Base-by-base conservation (phyloP, 1,284 basidiomycete genomes). In the Porogramme epimiltina region DNA sequence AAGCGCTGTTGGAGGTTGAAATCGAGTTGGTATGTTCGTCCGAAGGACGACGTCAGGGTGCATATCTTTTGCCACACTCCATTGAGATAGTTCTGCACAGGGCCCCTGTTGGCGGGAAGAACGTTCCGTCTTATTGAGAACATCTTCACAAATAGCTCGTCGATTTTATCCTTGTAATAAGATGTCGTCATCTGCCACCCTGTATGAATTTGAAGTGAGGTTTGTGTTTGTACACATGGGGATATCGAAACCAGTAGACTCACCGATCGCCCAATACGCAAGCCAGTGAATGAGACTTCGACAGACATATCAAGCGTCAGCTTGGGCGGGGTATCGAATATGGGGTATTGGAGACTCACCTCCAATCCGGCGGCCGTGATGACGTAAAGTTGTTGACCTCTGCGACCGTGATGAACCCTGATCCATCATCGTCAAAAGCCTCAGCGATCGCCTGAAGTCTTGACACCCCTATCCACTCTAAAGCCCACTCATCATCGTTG, bases 361-460 rank as follows among this genome's bases (percentile, higher is more conserved):
- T 60, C 55, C 55, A 60, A 8, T 41, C 50, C 22, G 44, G 37
- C 1, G 55, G 58, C 0, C 58, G 49, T 5, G 53, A 43, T 2
- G 44, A 24, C 5, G 52, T 51, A 36, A 60, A 53, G 4, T 31
- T 15, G 33, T 60, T 60, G 19, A 60, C 53, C 53, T 80, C 77
- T 6, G 70, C 69, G 13, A 80, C 65, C 11, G 73, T 78, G 33
- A 77, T 65, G 44, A 72, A 79, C 0, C 78, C 77, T 0, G 76
- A 76, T 0, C 71, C 74, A 49, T 81, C 79, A 41, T 80, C 76
- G 51, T 80, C 78, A 19, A 79, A 70, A 0, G 78, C 77, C 52
- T 81, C 78, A 13, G 67, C 54, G 47, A 79, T 73, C 2, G 73
- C 68, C 49, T 76, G 77, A 4, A 78, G 60, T 45, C 73, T 70